Evolutionary conservation across 805 yeast genomes (phyloP).

Genomic region (Teunomyces funiuensis): DNA sequence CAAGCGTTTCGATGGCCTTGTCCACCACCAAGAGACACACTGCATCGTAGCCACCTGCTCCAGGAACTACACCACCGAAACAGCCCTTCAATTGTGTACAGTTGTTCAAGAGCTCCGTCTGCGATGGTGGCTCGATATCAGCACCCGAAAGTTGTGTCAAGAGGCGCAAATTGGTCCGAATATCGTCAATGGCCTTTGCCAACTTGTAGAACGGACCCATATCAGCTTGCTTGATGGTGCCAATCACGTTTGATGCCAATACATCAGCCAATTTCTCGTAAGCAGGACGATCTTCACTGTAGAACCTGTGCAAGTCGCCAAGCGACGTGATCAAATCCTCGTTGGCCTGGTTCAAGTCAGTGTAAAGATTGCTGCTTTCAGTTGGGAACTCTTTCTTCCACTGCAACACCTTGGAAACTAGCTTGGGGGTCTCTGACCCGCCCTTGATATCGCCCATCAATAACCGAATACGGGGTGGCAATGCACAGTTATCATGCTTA

Average conservation of each 20-base stretch:
- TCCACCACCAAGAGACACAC: slow-evolving; percentile 67
- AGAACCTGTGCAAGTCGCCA: slow-evolving; percentile 33
- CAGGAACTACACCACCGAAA: slow-evolving; percentile 95
- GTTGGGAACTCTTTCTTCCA: slow-evolving; percentile 65
- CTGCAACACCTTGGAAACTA: slow-evolving; percentile 69
- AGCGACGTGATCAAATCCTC: slow-evolving; percentile 52
- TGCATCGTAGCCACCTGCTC: slow-evolving; percentile 98
- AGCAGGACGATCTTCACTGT: slow-evolving; percentile 24
- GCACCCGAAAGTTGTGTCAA: slow-evolving; percentile 73
- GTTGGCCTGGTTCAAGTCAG: slow-evolving; percentile 58
- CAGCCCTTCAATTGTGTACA: slow-evolving; percentile 61
- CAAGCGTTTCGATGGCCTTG: slow-evolving; percentile 33
- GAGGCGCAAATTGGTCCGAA: slow-evolving; percentile 57
- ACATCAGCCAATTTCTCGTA: slow-evolving; percentile 32
- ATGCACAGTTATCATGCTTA: slow-evolving; percentile 48
- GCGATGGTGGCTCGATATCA: slow-evolving; percentile 82
- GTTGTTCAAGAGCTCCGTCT: slow-evolving; percentile 65
- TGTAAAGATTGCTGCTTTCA: slow-evolving; percentile 53
- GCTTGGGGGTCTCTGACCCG: slow-evolving; percentile 92
- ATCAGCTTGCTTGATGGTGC: background rate
- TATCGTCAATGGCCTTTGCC: slow-evolving; percentile 41
- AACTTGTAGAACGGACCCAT: slow-evolving; percentile 18
- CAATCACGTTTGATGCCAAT: background rate
- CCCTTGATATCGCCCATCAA: slow-evolving; percentile 92
- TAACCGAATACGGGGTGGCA: slow-evolving; percentile 69